Base-by-base conservation (phyloP, 768 basidiomycete genomes). In the Mycena amicta region DNA sequence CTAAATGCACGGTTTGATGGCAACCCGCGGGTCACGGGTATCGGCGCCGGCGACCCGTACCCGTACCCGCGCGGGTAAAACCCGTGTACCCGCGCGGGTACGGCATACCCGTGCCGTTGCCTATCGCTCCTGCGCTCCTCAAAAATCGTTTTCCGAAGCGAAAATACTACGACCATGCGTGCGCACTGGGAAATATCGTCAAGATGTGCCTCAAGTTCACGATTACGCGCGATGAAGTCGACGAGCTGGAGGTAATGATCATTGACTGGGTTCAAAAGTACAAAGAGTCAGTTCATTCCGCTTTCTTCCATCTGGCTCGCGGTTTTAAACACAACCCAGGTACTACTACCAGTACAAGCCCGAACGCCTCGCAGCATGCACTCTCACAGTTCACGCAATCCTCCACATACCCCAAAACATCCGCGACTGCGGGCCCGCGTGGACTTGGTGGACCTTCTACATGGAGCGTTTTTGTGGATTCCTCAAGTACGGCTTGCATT, bases 261-360 rank as follows among this genome's bases (percentile, higher is more conserved):
- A 43, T 41, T 15, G 37, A 2, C 1, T 59, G 58, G 58, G 58
- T 55, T 11, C 26, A 50, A 13, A 37, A 41, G 12, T 59, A 59
- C 25, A 53, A 59, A 37, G 28, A 37, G 55, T 56, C 22, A 15
- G 50, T 52, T 4, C n/a, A 5, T 43, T 2, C 20, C 11, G 20
- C 20, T 49, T 49, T 49, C 6, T 5, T 49, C 15, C 22, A 26
- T 28, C 6, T 49, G 6, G n/a, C 11, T 26, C 13, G 23, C 11
- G 11, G 23, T 49, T 8, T 8, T 49, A 6, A 28, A 49, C 27
- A 5, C 13, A 6, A 12, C 8, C 8, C 27, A 60, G 59, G 16
- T 60, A 45, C 23, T 60, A 60, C 22, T 61, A 61, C 43, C 60
- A 61, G n/a, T 50, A 61, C 45, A 18, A 50, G 3, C 45, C 37